phyloP scores from a whole-genome alignment of 2,329 filamentous ascomycete species.

The Aureobasidium sp. region DNA sequence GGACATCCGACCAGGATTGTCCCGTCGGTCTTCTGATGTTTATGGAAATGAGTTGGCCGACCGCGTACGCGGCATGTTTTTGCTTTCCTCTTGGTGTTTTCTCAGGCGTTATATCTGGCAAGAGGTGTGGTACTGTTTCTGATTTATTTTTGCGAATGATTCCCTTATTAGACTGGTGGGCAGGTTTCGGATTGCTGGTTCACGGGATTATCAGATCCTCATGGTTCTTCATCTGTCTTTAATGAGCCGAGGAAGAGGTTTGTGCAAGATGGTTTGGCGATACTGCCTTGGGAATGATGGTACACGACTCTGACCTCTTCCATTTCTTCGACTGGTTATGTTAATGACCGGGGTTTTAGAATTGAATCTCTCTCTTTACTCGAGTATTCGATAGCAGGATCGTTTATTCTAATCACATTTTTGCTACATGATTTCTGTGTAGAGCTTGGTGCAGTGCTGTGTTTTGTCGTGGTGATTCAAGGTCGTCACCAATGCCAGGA shows the following conservation, averaged over 20 bases:
- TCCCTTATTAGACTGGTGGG: slow-evolving; percentile 9
- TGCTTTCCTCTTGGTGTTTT: not conserved
- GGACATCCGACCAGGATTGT: not conserved
- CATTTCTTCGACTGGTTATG: not conserved
- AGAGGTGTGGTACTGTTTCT: not conserved
- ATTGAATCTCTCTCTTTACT: not conserved
- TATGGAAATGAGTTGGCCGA: not conserved
- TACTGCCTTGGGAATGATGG: not conserved
- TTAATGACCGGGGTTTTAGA: not conserved
- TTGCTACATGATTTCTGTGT: not conserved
- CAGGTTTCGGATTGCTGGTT: not conserved
- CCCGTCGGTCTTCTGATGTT: not conserved
- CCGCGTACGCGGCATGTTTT: not conserved
- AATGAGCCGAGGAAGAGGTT: not conserved
- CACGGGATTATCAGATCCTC: slow-evolving; percentile 2
- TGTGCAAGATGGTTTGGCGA: not conserved
- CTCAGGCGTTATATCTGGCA: not conserved
- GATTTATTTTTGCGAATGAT: slow-evolving; percentile 6
- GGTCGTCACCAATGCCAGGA: not conserved
- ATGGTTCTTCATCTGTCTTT: not conserved
- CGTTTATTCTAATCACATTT: not conserved
- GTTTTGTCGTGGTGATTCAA: not conserved
- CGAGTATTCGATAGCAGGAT: not conserved
- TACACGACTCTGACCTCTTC: not conserved
- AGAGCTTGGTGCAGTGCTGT: not conserved